A percentile compares a stretch with the other conserved stretches of the same genome.
Conservation (phyloP, 306 rosid genomes). For the Cajanus cajan region DNA sequence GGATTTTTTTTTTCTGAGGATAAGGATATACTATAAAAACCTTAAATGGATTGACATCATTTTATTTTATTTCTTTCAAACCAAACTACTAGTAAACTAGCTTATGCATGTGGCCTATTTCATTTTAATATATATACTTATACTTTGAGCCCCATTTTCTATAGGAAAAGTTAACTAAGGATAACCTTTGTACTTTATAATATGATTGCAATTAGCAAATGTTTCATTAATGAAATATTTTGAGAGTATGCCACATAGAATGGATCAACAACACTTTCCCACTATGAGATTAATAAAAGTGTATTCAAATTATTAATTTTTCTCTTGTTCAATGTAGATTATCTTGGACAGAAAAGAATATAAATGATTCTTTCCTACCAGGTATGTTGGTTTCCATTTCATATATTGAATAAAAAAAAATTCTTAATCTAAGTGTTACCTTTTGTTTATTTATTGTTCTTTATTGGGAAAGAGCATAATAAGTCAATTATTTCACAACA, state of each 20-base stretch:
- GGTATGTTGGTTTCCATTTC: neutral
- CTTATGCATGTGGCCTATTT: too few species aligned
- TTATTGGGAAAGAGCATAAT: neutral
- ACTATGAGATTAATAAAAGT: neutral
- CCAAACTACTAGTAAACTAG: neutral
- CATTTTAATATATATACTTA: too few species aligned
- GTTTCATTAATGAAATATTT: neutral
- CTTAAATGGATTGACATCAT: neutral
- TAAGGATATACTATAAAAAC: neutral
- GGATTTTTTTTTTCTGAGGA: neutral
- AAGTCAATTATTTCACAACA: neutral
- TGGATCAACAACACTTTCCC: neutral
- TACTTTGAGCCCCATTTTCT: neutral
- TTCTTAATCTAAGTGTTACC: neutral
- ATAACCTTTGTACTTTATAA: neutral
- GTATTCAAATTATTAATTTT: neutral
- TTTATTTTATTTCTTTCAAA: too few species aligned
- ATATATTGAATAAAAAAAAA: neutral
- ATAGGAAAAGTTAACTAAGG: neutral
- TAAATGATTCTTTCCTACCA: slow-evolving; percentile 23
- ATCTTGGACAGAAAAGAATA: slow-evolving; percentile 21
- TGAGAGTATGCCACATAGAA: neutral
- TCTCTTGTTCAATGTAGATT: slow-evolving; percentile 18
- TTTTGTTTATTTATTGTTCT: neutral
- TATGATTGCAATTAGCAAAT: neutral